phyloP scores from a whole-genome alignment of 2,329 filamentous ascomycete species.

The Pseudonectria buxi region DNA sequence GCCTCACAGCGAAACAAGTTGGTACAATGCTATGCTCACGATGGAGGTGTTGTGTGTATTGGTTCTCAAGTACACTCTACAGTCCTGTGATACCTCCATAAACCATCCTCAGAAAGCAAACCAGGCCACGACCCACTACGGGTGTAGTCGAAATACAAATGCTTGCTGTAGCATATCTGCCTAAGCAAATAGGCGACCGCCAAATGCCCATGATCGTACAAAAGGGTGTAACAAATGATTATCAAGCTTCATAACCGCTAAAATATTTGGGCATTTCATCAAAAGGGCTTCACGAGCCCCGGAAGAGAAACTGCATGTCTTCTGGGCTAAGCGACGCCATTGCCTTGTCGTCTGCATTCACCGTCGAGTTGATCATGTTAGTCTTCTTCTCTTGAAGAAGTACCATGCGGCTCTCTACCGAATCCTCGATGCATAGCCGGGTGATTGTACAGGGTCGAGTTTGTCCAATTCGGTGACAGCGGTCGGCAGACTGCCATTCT shows the following conservation, averaged over 20 bases:
- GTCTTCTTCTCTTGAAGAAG: conserved; percentile 97
- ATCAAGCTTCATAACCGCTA: neutral
- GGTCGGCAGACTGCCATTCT: conserved; percentile 95
- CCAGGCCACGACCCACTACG: no score
- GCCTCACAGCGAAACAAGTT: no score
- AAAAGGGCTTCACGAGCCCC: conserved; percentile 45
- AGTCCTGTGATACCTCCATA: no score
- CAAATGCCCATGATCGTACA: no score
- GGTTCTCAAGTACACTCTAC: no score
- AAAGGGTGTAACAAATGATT: no score
- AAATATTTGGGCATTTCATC: neutral
- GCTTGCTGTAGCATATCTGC: no score
- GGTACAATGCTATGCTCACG: no score
- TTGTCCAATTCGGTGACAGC: conserved; percentile 92
- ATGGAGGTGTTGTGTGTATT: no score
- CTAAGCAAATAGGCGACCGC: no score
- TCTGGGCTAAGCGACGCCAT: conserved; percentile 86
- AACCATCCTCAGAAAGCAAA: no score
- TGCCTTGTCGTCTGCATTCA: conserved; percentile 84
- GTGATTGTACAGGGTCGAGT: conserved; percentile 90
- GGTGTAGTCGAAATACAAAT: no score
- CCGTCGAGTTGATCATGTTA: conserved; percentile 93
- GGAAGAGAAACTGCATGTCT: conserved; percentile 95
- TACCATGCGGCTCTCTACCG: conserved; percentile 92
- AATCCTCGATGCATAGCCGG: conserved; percentile 91